Evolutionary conservation across 192 early-diverging fungal genomes (phyloP), one percentile per base, ranked within the genome.

Genomic region (Jimgerdemannia lactiflua): DNA sequence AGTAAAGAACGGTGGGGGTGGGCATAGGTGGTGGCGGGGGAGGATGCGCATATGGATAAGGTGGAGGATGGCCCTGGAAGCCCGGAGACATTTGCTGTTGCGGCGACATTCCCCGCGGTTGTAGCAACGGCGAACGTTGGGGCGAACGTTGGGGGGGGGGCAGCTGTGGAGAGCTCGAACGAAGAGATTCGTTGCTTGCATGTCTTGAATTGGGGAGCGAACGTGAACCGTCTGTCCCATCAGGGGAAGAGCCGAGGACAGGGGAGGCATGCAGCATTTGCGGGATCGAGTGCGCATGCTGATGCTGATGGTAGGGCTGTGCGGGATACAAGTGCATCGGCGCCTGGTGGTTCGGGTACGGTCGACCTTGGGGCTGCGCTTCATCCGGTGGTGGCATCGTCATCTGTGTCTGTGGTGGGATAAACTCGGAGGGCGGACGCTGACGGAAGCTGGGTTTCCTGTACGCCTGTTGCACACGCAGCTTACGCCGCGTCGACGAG

Each of bases 11-110:
- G 3, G 66, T 44, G 49, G 18, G 66, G 4, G 74, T 39, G 3
- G 72, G 43, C 20, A 66, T 73, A n/a, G 67, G 72, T 39, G 63
- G 72, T 41, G 64, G 6, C 2, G 49, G 49, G 8, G 14, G 49
- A 59, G 6, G 49, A 59, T 59, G 49, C 8, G 49, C 49, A 59
- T 59, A 14, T 10, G 49, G 49, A 59, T 59, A 14, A 6, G 49
- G 49, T 59, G 49, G 49, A 59, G 6, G 49, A 10, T 59, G 49
- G 14, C 8, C 49, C 14, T 10, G 49, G 2, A 59, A 59, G 14
- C 8, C 8, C 49, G 49, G 49, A 10, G 49, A 14, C 14, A 59
- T 14, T 59, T 59, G 49, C 8, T 59, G 49, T 59, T 59, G 49
- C 14, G 49, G 49, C 6, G 14, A 10, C 6, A 59, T 6, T 59